Conservation (phyloP, 2,329 filamentous ascomycete genomes). For the Xylaria polymorpha region DNA sequence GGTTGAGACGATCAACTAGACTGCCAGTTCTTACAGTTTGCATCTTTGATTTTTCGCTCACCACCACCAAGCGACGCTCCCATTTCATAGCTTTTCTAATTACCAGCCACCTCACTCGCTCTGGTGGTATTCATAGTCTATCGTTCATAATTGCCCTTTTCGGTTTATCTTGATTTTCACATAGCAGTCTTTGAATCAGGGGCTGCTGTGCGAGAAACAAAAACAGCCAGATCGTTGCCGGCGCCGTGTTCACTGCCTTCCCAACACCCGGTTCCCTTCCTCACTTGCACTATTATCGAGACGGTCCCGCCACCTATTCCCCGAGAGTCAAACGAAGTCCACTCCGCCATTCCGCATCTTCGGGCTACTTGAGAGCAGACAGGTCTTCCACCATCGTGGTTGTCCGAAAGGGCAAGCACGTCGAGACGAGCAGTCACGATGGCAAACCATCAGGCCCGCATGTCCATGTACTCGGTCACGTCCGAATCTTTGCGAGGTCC, state of each 20-base stretch:
- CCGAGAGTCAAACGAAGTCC: not conserved
- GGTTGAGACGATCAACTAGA: constrained; percentile 1
- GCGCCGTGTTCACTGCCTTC: constrained; percentile 12
- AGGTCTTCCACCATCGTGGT: constrained; percentile 49
- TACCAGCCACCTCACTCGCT: constrained; percentile 66
- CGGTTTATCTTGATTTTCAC: constrained; percentile 38
- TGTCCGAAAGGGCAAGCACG: constrained; percentile 56
- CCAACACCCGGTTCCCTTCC: not conserved
- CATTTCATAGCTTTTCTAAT: constrained; percentile 41
- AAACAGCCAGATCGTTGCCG: constrained; percentile 22
- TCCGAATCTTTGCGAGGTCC: constrained; percentile 71
- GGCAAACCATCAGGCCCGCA: constrained; percentile 65
- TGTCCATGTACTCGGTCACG: constrained; percentile 76
- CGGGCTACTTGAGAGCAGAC: not conserved
- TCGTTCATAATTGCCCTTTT: constrained; percentile 47
- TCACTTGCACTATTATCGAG: constrained; percentile 22
- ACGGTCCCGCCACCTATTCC: not conserved
- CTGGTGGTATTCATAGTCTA: constrained; percentile 57
- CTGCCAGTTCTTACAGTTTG: constrained; percentile 15
- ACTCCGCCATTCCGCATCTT: constrained; percentile 1
- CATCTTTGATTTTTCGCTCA: constrained; percentile 32
- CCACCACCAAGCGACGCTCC: constrained; percentile 32
- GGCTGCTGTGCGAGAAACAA: constrained; percentile 24
- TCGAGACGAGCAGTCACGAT: constrained; percentile 55
- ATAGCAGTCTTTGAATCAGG: constrained; percentile 31